These are phyloP conservation scores for Saccharomyces cerevisiae DNA, from an alignment of 805 yeast genomes.

Conservation along the genomic window DNA sequence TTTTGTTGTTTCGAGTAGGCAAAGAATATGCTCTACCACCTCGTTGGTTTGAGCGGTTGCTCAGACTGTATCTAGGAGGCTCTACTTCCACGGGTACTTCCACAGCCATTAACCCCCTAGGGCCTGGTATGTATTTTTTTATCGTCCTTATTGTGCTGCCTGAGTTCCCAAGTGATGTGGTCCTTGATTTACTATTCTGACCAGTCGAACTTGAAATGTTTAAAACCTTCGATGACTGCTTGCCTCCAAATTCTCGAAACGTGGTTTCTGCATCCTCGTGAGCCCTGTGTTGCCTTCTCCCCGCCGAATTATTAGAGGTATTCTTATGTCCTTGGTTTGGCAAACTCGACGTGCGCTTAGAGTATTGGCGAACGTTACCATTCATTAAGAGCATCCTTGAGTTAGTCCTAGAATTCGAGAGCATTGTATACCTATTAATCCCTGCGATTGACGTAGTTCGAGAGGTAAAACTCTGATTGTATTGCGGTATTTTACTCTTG, in stretches of 20 bases:
- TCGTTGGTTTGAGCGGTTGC: not conserved
- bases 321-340: not conserved
- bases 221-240: constrained; percentile 11
- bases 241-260: constrained; percentile 30
- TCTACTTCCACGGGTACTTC: constrained; percentile 49
- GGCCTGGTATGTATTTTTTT: constrained; percentile 66
- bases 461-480: constrained; percentile 1
- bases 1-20: not conserved
- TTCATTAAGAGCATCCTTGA: not conserved
- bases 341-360: not conserved
- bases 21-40: not conserved
- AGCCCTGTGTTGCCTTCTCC: not conserved
- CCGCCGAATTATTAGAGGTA: not conserved
- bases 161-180: constrained; percentile 6
- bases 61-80: not conserved
- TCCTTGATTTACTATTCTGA: constrained; percentile 21
- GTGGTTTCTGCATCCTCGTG: constrained; percentile 23
- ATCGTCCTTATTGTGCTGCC: constrained; percentile 35
- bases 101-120: constrained; percentile 57
- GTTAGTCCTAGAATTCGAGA: not conserved
- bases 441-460: not conserved
- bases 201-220: not conserved
- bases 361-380: not conserved
- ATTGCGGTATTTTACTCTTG: constrained; percentile 12
- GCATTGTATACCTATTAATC: not conserved